Percentiles rank a stretch among this genome's conserved stretches.
Conservation (phyloP, 1,284 basidiomycete species). For the Cutaneotrichosporon cyanovorans region DNA sequence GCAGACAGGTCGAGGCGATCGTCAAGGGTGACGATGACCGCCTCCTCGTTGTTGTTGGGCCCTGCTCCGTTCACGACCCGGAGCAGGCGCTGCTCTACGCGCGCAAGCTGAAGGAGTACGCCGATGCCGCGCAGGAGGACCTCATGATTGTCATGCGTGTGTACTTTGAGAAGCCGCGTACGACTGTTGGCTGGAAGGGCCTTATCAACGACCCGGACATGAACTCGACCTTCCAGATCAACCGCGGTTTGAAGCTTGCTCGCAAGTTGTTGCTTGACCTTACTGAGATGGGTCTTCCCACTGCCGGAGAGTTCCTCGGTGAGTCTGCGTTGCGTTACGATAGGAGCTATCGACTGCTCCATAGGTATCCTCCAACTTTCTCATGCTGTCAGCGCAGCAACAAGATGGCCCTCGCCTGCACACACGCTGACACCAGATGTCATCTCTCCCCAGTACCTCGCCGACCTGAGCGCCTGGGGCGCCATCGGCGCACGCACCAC, state of each 20-base stretch:
- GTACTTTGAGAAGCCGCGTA: slow-evolving; percentile 93
- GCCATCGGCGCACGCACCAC: slow-evolving; percentile 97
- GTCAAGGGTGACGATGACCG: slow-evolving; percentile 80
- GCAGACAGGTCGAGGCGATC: slow-evolving; percentile 66
- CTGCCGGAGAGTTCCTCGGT: slow-evolving; percentile 88
- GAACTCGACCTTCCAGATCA: slow-evolving; percentile 90
- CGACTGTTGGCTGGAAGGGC: slow-evolving; percentile 64
- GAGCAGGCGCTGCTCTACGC: slow-evolving; percentile 80
- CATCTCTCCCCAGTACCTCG: slow-evolving; percentile 66
- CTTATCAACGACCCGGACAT: slow-evolving; percentile 72
- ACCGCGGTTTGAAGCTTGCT: slow-evolving; percentile 83
- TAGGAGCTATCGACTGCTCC: too few species aligned
- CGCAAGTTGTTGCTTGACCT: slow-evolving; percentile 84
- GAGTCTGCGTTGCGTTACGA: slow-evolving; percentile 16
- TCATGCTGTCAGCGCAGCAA: too few species aligned
- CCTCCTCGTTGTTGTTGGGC: slow-evolving; percentile 78
- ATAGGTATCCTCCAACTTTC: too few species aligned
- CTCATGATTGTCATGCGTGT: slow-evolving; percentile 94
- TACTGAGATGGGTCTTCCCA: slow-evolving; percentile 78
- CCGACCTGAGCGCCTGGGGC: slow-evolving; percentile 82
- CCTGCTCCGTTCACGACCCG: slow-evolving; percentile 86
- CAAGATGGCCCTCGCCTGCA: too few species aligned
- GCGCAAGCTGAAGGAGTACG: slow-evolving; percentile 67
- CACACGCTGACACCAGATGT: slow-evolving; percentile 54
- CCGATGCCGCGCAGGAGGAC: slow-evolving; percentile 71